phyloP scores from a whole-genome alignment of 2,329 filamentous ascomycete species.

The Trichoderma guizhouense region DNA sequence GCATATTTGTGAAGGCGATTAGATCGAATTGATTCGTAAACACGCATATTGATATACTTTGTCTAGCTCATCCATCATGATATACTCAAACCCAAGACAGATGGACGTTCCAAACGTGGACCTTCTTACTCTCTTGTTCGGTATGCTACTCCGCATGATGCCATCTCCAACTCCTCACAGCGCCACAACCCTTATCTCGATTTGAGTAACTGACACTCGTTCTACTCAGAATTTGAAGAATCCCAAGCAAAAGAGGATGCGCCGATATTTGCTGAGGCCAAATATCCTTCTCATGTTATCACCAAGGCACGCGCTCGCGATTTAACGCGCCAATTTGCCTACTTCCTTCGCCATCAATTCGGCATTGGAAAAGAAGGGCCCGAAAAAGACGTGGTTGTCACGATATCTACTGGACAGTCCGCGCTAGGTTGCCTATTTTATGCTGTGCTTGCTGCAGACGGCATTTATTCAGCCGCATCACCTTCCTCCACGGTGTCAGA shows the following conservation, averaged over 20 bases:
- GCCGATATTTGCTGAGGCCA: slow-evolving; percentile 55
- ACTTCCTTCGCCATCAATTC: slow-evolving; percentile 52
- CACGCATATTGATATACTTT: not conserved
- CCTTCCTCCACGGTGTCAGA: slow-evolving; percentile 49
- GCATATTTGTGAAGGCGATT: not conserved
- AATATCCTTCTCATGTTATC: slow-evolving; percentile 49
- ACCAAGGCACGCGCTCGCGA: slow-evolving; percentile 50
- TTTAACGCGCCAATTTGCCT: slow-evolving; percentile 50
- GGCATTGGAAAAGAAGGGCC: slow-evolving; percentile 49
- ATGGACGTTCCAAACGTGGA: slow-evolving; percentile 38
- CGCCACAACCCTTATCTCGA: not conserved
- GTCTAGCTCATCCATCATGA: slow-evolving; percentile 24
- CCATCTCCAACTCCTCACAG: not conserved
- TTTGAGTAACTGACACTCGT: not conserved
- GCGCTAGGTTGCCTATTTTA: slow-evolving; percentile 53
- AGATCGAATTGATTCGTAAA: not conserved
- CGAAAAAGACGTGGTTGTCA: slow-evolving; percentile 52
- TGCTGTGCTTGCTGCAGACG: slow-evolving; percentile 56
- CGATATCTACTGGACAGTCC: slow-evolving; percentile 55
- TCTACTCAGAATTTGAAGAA: slow-evolving; percentile 35
- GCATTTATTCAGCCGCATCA: slow-evolving; percentile 55
- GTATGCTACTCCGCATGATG: slow-evolving; percentile 27
- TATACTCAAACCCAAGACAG: slow-evolving; percentile 35
- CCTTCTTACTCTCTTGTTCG: slow-evolving; percentile 43
- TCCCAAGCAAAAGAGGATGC: slow-evolving; percentile 43